phyloP scores from a whole-genome alignment of 2,329 filamentous ascomycete species.

The Arthrobotrys iridis region DNA sequence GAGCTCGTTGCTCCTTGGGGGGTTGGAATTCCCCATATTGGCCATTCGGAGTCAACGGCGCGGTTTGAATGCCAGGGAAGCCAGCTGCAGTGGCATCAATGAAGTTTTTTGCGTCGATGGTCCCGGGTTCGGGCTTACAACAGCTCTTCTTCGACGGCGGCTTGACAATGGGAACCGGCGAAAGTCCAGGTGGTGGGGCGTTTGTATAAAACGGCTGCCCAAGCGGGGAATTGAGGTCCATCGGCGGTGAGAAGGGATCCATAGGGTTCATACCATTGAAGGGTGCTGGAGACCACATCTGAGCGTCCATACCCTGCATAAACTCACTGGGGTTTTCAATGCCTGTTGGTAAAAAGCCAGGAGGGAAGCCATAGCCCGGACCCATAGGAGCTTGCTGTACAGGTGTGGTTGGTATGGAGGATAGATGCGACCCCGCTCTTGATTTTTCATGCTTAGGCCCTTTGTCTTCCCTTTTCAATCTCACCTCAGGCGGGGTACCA shows the following conservation, averaged over 20 bases:
- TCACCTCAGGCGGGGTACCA: constrained; percentile 17
- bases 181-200: constrained; percentile 12
- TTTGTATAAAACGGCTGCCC: constrained; percentile 21
- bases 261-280: constrained; percentile 21
- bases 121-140: constrained; percentile 22
- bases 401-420: constrained; percentile 16
- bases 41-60: neutral
- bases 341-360: constrained; percentile 13
- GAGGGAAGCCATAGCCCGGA: constrained; percentile 6
- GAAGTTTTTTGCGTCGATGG: constrained; percentile 18
- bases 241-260: neutral
- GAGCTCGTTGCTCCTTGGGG: constrained; percentile 12
- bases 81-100: constrained; percentile 20
- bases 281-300: constrained; percentile 21
- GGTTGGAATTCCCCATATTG: constrained; percentile 26
- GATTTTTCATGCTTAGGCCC: constrained; percentile 9
- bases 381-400: neutral
- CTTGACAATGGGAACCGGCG: constrained; percentile 7
- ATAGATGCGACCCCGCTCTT: constrained; percentile 9
- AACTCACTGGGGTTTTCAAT: constrained; percentile 14
- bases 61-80: constrained; percentile 15
- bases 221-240: constrained; percentile 24
- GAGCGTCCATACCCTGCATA: constrained; percentile 3
- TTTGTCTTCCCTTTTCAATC: constrained; percentile 40
- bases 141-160: constrained; percentile 31